These are phyloP conservation scores for Xylaria bambusicola DNA, from an alignment of 495 filamentous ascomycete genomes.

Conservation along the genomic window DNA sequence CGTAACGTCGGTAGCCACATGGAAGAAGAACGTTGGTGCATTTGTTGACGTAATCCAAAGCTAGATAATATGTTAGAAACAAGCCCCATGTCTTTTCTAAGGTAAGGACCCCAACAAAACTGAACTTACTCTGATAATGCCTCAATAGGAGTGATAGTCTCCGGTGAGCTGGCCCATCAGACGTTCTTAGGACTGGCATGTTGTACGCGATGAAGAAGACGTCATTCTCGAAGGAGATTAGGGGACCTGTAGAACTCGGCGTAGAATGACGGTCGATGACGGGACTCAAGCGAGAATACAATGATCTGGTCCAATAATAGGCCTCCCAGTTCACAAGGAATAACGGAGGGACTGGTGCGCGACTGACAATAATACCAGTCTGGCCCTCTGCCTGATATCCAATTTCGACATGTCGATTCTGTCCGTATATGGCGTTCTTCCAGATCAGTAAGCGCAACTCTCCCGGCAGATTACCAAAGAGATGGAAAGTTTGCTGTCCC, in stretches of 20 bases:
- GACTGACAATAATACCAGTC: neutral
- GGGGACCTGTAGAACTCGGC: neutral
- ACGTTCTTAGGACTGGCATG: no score
- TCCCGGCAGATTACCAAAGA: neutral
- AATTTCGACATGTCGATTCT: neutral
- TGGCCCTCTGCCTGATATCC: neutral
- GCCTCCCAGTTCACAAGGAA: neutral
- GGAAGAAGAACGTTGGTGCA: no score
- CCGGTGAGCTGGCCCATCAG: no score
- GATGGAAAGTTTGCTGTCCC: neutral
- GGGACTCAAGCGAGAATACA: neutral
- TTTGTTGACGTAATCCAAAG: no score
- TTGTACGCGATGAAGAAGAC: neutral
- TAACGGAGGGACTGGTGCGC: neutral
- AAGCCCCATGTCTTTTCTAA: no score
- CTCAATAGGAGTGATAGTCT: no score
- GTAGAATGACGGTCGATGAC: no score
- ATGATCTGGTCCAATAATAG: neutral
- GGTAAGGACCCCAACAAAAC: no score
- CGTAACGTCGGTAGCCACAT: no score
- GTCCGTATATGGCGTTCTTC: neutral
- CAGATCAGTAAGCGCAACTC: neutral
- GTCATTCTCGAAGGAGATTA: neutral
- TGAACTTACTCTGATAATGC: no score
- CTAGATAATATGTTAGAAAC: no score